Percentiles rank a stretch among this genome's conserved stretches.
These are phyloP conservation scores for Diophrys sp. DNA, from an alignment of 73 alveolate species.

Conservation along the genomic window DNA sequence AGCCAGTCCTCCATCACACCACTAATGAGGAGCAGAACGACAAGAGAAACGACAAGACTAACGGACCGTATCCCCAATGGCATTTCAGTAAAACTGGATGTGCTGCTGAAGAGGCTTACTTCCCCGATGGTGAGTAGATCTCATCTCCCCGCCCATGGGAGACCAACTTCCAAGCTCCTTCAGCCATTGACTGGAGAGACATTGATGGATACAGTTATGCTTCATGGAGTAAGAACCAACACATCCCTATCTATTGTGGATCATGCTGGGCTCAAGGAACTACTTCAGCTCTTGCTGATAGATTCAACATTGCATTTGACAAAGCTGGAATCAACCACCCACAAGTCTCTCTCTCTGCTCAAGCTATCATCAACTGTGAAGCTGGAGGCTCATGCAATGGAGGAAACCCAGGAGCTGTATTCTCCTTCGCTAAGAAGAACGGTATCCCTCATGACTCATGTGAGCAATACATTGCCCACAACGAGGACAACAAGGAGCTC, in stretches of 20 bases:
- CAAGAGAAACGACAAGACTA: slow-evolving; percentile 36
- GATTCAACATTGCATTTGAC: slow-evolving; percentile 65
- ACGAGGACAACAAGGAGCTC: slow-evolving; percentile 38
- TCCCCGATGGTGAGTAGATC: slow-evolving; percentile 29
- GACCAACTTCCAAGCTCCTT: slow-evolving; percentile 7
- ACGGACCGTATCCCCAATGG: slow-evolving; percentile 21
- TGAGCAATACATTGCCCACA: slow-evolving; percentile 75
- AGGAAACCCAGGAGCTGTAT: slow-evolving; percentile 69
- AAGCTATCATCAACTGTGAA: slow-evolving; percentile 72
- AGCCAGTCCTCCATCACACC: slow-evolving; percentile 31
- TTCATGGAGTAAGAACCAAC: slow-evolving; percentile 26
- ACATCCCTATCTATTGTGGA: slow-evolving; percentile 69
- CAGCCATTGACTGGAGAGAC: slow-evolving; percentile 33
- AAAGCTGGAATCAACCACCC: slow-evolving; percentile 42
- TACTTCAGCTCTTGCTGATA: slow-evolving; percentile 68
- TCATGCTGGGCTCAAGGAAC: slow-evolving; percentile 83
- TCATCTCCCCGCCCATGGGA: slow-evolving; percentile 55
- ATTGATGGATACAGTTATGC: slow-evolving; percentile 14
- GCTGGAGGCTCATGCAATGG: slow-evolving; percentile 80
- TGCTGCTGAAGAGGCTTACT: slow-evolving; percentile 14
- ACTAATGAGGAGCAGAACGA: slow-evolving; percentile 51
- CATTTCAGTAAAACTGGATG: background rate
- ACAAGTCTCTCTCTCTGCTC: slow-evolving; percentile 62
- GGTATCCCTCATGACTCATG: slow-evolving; percentile 77
- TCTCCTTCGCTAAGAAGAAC: slow-evolving; percentile 49